Conservation (phyloP, 148 eudicot species). For the Cornus florida region DNA sequence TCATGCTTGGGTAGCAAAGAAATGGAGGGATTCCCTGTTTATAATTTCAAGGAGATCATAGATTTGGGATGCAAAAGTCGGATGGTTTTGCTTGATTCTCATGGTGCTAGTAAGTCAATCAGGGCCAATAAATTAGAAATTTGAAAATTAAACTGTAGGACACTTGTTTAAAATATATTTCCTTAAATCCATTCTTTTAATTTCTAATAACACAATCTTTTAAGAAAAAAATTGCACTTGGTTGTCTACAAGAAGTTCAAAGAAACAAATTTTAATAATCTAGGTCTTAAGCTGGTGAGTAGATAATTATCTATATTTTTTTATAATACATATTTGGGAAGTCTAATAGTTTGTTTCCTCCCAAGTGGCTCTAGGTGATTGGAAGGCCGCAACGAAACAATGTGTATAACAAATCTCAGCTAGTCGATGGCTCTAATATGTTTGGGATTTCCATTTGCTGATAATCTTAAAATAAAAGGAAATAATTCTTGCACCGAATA, state of each 20-base stretch:
- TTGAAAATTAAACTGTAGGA: neutral
- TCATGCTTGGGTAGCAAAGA: conserved; percentile 42
- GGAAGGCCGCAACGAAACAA: neutral
- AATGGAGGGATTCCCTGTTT: conserved; percentile 42
- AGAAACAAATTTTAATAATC: neutral
- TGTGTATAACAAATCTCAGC: neutral
- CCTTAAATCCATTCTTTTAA: neutral
- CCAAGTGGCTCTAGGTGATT: too few species aligned
- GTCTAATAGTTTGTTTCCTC: neutral
- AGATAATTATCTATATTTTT: too few species aligned
- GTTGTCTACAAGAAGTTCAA: neutral
- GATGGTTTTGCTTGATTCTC: conserved; percentile 47
- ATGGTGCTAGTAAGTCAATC: conserved; percentile 71
- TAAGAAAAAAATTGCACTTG: neutral
- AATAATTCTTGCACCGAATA: too few species aligned
- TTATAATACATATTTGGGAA: neutral
- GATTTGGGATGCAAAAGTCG: conserved; percentile 74
- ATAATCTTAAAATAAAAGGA: too few species aligned
- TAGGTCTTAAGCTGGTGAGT: neutral
- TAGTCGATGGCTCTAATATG: neutral
- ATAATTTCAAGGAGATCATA: conserved; percentile 66
- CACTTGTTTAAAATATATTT: neutral
- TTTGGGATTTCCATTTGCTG: too few species aligned
- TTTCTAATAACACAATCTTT: neutral
- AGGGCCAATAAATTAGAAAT: neutral